Conservation (phyloP, 768 basidiomycete genomes). For the Mycena chlorophos region DNA sequence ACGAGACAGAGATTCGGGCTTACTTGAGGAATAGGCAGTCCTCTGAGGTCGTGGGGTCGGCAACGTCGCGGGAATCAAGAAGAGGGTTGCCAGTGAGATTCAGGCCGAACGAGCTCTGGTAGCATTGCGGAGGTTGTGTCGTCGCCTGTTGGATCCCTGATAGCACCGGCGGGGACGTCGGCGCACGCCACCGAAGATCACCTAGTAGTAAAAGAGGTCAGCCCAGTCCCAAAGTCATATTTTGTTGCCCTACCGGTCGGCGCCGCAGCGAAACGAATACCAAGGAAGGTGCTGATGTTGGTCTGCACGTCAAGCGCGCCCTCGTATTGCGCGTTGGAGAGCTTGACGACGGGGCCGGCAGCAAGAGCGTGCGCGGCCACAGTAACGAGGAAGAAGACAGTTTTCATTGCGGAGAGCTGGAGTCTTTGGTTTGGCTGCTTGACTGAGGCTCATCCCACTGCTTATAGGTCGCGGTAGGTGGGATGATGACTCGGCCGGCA, state of each 20-base stretch:
- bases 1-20: too few relatives aligned
- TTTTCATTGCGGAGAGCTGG: too few relatives aligned
- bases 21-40: constrained; percentile 35
- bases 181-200: constrained; percentile 8
- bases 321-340: constrained; percentile 29
- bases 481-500: too few relatives aligned
- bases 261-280: constrained; percentile 35
- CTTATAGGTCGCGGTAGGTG: too few relatives aligned
- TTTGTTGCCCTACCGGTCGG: constrained; percentile 31
- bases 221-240: background rate
- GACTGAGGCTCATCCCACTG: too few relatives aligned
- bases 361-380: too few relatives aligned
- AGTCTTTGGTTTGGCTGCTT: too few relatives aligned
- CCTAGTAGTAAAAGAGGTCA: background rate
- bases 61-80: constrained; percentile 13
- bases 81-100: background rate
- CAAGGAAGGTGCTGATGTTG: constrained; percentile 24
- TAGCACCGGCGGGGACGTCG: background rate
- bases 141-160: constrained; percentile 7
- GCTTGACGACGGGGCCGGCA: constrained; percentile 25
- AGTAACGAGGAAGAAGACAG: too few relatives aligned
- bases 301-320: constrained; percentile 21
- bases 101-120: background rate
- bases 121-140: constrained; percentile 3
- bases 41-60: constrained; percentile 27